A percentile compares a stretch with the other conserved stretches of the same genome.
phyloP scores from a whole-genome alignment of 441 rosid species.

The Gossypium gossypioides region DNA sequence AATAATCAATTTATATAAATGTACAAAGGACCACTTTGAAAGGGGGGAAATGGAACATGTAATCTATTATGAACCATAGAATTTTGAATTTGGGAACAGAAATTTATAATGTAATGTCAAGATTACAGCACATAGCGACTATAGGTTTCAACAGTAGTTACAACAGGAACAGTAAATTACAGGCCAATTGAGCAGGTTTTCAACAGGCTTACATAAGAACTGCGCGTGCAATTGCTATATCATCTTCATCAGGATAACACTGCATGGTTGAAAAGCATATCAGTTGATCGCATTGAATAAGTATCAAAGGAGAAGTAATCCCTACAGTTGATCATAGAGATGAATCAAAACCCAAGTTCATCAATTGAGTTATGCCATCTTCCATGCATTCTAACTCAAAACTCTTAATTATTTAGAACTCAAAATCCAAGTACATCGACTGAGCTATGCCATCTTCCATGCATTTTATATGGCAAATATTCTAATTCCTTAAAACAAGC shows the following conservation, averaged over 20 bases:
- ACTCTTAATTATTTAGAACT: not conserved
- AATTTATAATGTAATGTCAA: not conserved
- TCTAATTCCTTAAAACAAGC: not conserved
- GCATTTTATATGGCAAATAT: not conserved
- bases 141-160: not conserved
- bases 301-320: not conserved
- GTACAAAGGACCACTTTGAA: not conserved
- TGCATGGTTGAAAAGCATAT: slow-evolving; percentile 31
- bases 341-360: not conserved
- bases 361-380: slow-evolving; percentile 4
- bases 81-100: not conserved
- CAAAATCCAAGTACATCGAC: not conserved
- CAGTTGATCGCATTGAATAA: slow-evolving; percentile 9
- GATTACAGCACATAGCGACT: not conserved
- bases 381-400: not conserved
- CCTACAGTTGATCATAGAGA: not conserved
- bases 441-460: not conserved
- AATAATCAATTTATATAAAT: not conserved
- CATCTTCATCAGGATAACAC: slow-evolving; percentile 99
- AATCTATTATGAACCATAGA: not conserved
- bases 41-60: not conserved
- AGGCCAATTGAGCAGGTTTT: not conserved
- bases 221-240: slow-evolving; percentile 77
- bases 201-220: slow-evolving; percentile 51
- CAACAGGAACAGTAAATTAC: not conserved